Evolutionary conservation across 495 filamentous ascomycete genomes (phyloP).

Genomic region (Penicillium alfredii): DNA sequence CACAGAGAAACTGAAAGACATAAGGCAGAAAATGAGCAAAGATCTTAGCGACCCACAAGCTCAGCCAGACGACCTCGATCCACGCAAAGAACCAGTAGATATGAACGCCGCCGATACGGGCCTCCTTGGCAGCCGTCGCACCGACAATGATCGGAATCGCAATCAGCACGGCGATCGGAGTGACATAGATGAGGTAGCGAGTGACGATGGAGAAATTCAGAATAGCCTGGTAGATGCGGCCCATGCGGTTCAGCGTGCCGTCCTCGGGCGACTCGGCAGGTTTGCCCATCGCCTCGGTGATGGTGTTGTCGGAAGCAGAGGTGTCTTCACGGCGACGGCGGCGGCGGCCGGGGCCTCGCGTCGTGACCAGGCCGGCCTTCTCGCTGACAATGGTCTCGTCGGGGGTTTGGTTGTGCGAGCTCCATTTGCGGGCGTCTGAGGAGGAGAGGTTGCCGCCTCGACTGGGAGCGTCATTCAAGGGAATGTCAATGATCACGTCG

Average conservation of each 20-base stretch:
- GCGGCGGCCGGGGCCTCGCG: slow-evolving; percentile 38
- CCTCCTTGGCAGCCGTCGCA: slow-evolving; percentile 46
- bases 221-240: slow-evolving; percentile 79
- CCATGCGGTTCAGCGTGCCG: slow-evolving; percentile 70
- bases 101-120: slow-evolving; percentile 57
- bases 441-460: too few species aligned
- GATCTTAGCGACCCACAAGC: slow-evolving; percentile 82
- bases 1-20: slow-evolving; percentile 80
- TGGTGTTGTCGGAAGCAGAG: too few species aligned
- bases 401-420: slow-evolving; percentile 20
- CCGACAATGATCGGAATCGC: slow-evolving; percentile 77
- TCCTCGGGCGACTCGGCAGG: slow-evolving; percentile 47
- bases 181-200: slow-evolving; percentile 82
- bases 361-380: slow-evolving; percentile 48
- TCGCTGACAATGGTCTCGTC: slow-evolving; percentile 24
- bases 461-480: slow-evolving; percentile 39
- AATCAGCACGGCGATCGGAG: slow-evolving; percentile 68
- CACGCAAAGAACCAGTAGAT: slow-evolving; percentile 80
- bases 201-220: slow-evolving; percentile 79
- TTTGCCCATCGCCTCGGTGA: slow-evolving; percentile 43
- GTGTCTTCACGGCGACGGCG: slow-evolving; percentile 40
- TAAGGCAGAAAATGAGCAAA: slow-evolving; percentile 70
- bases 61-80: slow-evolving; percentile 87
- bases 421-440: slow-evolving; percentile 39
- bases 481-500: slow-evolving; percentile 57